Evolutionary conservation across 441 rosid genomes (phyloP), one percentile per base, ranked within the genome.

Genomic region (Euphorbia schlechtendalii): DNA sequence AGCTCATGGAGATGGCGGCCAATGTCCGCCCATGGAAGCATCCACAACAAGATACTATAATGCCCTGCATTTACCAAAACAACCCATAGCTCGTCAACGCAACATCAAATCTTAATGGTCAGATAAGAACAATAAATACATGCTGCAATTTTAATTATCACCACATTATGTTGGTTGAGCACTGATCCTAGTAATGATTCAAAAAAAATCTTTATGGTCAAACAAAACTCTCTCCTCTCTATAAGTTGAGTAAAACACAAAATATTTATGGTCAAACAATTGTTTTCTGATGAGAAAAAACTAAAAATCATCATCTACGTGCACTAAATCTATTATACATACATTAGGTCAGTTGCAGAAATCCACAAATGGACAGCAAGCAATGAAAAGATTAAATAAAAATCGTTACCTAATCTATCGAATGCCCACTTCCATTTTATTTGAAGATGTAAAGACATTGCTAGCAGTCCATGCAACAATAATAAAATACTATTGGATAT

Each of bases 1-100:
- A 93, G 72, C 99, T 93, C 99, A 93, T 88, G 64, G 99, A 93
- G 67, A 93, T 82, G 67, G 73, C 90, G 59, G 86, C 99, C 68
- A 93, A 70, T n/a, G 99, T 93, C 69, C 96, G 99, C 45, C 99
- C 99, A 69, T 90, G 99, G 74, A 93, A 93, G 82, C 99, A 93
- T 20, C 99, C 96, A 74, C 99, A 88, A 69, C 96, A 90, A 61
- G 99, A 93, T 68, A 93, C 89, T 28, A 93, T 87, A 61, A 90
- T 74, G 67, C 83, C 98, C 98, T 93, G 89, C 69, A 74, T 48
- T 55, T 17, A 54, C 43, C 28, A 62, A 58, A 51, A 51, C 5
- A 18, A 18, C 8, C 20, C 8, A 0, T 20, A 8, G 3, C 14
- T 5, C 27, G 1, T 0, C 2, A 46, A 4, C 20, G 20, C n/a